Percentiles rank a stretch among this genome's conserved stretches.
Conservation (phyloP, 345 rosid species). For the Clausena lansium region DNA sequence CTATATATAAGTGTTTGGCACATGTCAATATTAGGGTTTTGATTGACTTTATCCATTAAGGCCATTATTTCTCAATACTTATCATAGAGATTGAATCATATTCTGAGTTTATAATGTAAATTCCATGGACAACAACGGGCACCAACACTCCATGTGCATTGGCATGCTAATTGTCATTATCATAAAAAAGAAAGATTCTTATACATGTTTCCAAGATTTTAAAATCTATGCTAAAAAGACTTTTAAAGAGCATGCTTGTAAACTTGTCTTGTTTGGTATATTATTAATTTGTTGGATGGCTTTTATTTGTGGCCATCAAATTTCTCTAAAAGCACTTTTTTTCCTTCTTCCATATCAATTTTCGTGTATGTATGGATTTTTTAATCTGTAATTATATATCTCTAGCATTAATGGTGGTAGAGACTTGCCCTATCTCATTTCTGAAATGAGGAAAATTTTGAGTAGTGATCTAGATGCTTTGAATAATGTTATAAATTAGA, state of each 20-base stretch:
- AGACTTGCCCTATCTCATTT: not conserved
- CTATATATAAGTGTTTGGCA: not conserved
- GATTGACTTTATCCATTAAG: not conserved
- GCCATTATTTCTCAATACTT: not conserved
- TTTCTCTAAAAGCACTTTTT: not conserved
- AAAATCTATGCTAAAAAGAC: not conserved
- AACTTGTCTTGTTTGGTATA: not conserved
- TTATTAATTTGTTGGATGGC: not conserved
- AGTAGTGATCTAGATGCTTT: not conserved
- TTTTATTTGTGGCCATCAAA: not conserved
- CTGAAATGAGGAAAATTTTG: not conserved
- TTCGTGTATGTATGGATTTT: too few species aligned
- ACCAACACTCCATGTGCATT: not conserved
- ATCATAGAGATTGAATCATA: not conserved
- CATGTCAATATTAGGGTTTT: not conserved
- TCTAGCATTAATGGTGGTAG: not conserved
- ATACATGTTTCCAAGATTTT: not conserved
- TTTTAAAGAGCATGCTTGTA: not conserved
- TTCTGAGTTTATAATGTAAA: not conserved
- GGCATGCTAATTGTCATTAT: not conserved
- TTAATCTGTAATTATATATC: not conserved
- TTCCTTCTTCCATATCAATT: not conserved
- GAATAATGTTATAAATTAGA: not conserved
- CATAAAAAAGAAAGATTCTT: not conserved
- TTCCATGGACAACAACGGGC: not conserved